Evolutionary conservation across 176 grass and related monocot species (phyloP), one percentile per base, ranked within the genome.

Genomic region (Tillandsia leiboldiana): DNA sequence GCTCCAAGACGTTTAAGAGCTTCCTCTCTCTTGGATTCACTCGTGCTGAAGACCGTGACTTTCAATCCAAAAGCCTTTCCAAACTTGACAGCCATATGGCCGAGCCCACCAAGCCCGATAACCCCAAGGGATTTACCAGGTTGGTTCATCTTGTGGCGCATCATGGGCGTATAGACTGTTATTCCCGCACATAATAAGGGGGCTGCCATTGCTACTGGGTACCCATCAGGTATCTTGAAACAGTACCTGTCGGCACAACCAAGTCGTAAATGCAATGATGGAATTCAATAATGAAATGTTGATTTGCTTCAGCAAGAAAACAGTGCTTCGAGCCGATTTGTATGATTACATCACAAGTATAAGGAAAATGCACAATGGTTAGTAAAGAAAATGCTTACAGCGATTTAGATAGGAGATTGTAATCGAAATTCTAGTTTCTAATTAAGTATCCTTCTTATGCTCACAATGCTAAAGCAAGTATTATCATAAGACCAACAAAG

Each of bases 21-120:
- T 76, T 96, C 91, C 63, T 96, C 79, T 74, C 79, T 90, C 73
- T 96, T 96, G 2, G 84, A 87, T 74, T 90, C 76, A 64, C 84
- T 87, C 2, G 90, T 92, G 72, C 90, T 92, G 13, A 92, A 68
- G 62, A 88, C 83, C 8, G 90, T 88, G 2, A 92, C 83, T 17
- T 88, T 86, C 64, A 92, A 58, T 51, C 90, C 90, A 75, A 92
- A 88, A n/a, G 77, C 80, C 64, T 92, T 92, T 29, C 86, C 90
- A 75, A 95, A 90, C 66, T 95, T 95, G 14, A 90, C 80, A 49
- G 86, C 83, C 90, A 95, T 84, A 68, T 90, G 90, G 28, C 86
- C 86, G 29, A 95, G 65, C 1, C 86, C 90, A 65, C 90, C 90
- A 3, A 95, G 82, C 12, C 90, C 86, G 56, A 95, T 76, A 9